These are phyloP conservation scores for Serpula lacrymans DNA, from an alignment of 768 basidiomycete species.

Conservation along the genomic window DNA sequence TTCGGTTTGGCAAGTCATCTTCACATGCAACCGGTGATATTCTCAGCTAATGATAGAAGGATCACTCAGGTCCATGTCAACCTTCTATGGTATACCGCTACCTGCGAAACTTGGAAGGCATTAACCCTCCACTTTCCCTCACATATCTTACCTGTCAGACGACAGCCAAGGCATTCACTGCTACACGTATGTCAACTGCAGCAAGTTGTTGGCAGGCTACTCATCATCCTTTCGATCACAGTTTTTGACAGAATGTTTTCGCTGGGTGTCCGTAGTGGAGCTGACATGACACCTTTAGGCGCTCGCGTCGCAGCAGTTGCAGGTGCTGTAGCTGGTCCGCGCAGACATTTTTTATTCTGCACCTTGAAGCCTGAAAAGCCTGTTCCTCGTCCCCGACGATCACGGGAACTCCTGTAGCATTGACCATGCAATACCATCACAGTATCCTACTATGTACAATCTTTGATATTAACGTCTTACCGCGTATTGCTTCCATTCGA, in stretches of 20 bases:
- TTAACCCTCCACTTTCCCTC: conserved; percentile 83
- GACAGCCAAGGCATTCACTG: conserved; percentile 85
- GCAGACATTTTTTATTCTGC: conserved; percentile 84
- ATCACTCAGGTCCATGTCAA: conserved; percentile 65
- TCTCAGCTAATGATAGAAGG: not conserved
- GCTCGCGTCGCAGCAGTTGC: conserved; percentile 64
- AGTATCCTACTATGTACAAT: not conserved
- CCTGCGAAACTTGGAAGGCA: conserved; percentile 84
- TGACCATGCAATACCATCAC: not conserved
- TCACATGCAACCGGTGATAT: not conserved
- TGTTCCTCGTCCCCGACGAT: conserved; percentile 40
- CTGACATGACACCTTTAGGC: conserved; percentile 52
- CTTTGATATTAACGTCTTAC: not conserved
- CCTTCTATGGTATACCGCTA: conserved; percentile 93
- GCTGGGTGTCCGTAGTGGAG: conserved; percentile 72
- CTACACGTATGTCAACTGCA: conserved; percentile 51
- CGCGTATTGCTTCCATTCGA: not conserved
- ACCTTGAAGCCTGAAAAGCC: conserved; percentile 61
- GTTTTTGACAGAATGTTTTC: conserved; percentile 92
- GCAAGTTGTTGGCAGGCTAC: conserved; percentile 1
- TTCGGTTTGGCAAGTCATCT: conserved; percentile 66
- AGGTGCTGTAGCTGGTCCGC: conserved; percentile 65
- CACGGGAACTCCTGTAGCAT: conserved; percentile 31
- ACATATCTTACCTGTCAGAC: conserved; percentile 87
- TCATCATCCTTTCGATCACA: conserved; percentile 20